Conservation (phyloP, 177 flowering plant species). For the Vitis hybrid region DNA sequence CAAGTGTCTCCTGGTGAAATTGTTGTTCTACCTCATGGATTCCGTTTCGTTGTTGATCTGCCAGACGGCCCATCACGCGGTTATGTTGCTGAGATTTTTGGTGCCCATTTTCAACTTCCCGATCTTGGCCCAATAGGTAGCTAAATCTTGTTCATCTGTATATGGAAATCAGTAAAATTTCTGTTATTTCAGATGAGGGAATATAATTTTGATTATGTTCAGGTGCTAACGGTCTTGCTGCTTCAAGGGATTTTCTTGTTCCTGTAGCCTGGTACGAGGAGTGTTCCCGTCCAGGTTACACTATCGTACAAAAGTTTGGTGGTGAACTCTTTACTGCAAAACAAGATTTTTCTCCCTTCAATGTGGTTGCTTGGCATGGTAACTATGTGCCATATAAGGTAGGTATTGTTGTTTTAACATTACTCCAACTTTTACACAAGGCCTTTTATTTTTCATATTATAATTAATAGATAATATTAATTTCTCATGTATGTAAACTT, state of each 20-base stretch:
- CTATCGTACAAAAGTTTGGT: slow-evolving; percentile 84
- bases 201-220: slow-evolving; percentile 8
- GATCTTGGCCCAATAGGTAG: slow-evolving; percentile 97
- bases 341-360: slow-evolving; percentile 96
- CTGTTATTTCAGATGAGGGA: neutral
- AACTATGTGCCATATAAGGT: slow-evolving; percentile 96
- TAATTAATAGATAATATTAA: neutral
- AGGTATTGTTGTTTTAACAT: neutral
- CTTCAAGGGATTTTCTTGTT: slow-evolving; percentile 84
- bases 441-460: neutral
- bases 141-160: slow-evolving; percentile 2
- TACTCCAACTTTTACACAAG: neutral
- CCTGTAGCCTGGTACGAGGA: slow-evolving; percentile 88
- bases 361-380: slow-evolving; percentile 99
- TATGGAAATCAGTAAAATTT: neutral
- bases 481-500: no score
- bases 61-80: slow-evolving; percentile 97
- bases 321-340: slow-evolving; percentile 91
- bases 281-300: slow-evolving; percentile 52
- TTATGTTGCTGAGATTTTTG: slow-evolving; percentile 89
- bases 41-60: slow-evolving; percentile 67
- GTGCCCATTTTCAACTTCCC: slow-evolving; percentile 91
- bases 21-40: slow-evolving; percentile 86
- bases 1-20: slow-evolving; percentile 88
- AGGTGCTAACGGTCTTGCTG: slow-evolving; percentile 99